These are phyloP conservation scores for Lichtheimia corymbifera DNA, from an alignment of 371 early-diverging fungal species.

Conservation along the genomic window DNA sequence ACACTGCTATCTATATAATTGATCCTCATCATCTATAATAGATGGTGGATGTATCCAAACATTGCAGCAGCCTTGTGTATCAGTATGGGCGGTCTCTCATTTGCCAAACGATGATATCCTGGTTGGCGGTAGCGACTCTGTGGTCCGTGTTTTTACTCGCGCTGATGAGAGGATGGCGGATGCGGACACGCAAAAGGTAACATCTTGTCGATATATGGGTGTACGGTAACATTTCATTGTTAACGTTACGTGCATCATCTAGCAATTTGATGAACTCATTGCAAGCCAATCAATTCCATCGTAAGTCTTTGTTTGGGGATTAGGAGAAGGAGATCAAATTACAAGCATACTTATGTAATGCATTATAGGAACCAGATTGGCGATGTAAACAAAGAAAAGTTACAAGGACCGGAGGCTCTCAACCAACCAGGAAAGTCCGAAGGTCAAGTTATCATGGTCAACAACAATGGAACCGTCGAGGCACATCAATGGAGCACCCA, in stretches of 20 bases:
- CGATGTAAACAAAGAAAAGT: slow-evolving; percentile 80
- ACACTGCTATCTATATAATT: neutral
- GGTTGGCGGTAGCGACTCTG: slow-evolving; percentile 84
- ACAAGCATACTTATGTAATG: neutral
- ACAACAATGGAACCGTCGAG: slow-evolving; percentile 70
- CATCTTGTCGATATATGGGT: neutral
- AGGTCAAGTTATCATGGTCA: slow-evolving; percentile 90
- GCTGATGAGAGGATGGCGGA: slow-evolving; percentile 62
- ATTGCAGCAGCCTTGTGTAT: slow-evolving; percentile 84
- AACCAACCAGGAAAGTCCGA: slow-evolving; percentile 75
- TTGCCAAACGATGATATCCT: slow-evolving; percentile 88
- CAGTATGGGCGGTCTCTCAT: slow-evolving; percentile 87
- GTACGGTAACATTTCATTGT: neutral
- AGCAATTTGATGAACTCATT: slow-evolving; percentile 71
- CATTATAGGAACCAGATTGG: slow-evolving; percentile 80
- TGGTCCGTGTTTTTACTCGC: slow-evolving; percentile 82
- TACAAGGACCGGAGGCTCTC: slow-evolving; percentile 81
- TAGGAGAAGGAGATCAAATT: neutral
- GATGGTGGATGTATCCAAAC: slow-evolving; percentile 76
- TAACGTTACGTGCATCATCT: slow-evolving; percentile 4
- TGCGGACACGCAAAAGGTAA: slow-evolving; percentile 54
- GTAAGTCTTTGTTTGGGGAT: slow-evolving; percentile 41
- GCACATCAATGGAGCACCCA: slow-evolving; percentile 84
- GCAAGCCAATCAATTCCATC: slow-evolving; percentile 77
- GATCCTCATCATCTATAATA: slow-evolving; percentile 15